Conservation (phyloP, 2,329 filamentous ascomycete genomes). For the Scedosporium apiospermum region DNA sequence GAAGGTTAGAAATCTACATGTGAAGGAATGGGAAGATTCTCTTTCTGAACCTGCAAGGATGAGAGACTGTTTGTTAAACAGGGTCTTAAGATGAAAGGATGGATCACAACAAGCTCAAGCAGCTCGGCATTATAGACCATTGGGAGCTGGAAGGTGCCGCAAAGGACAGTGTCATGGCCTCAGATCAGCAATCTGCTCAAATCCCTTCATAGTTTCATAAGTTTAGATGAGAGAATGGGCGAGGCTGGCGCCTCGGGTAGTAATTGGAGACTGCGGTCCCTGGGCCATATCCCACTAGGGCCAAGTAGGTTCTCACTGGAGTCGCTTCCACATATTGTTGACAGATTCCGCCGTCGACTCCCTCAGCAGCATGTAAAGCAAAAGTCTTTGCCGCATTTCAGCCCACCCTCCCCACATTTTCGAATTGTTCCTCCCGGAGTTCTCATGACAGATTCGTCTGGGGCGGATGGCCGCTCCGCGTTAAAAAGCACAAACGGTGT, state of each 20-base stretch:
- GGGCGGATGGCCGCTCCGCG: background rate
- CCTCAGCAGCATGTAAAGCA: slow-evolving; percentile 33
- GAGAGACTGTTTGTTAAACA: slow-evolving; percentile 59
- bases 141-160: too few species aligned
- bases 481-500: background rate
- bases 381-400: slow-evolving; percentile 46
- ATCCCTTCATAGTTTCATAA: too few species aligned
- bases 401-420: slow-evolving; percentile 46
- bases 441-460: slow-evolving; percentile 17
- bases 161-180: too few species aligned
- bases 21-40: slow-evolving; percentile 68
- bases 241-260: too few species aligned
- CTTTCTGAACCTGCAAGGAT: slow-evolving; percentile 68
- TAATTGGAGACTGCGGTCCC: too few species aligned
- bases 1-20: slow-evolving; percentile 64
- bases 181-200: too few species aligned
- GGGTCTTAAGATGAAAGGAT: slow-evolving; percentile 23
- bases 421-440: slow-evolving; percentile 41
- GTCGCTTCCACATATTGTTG: too few species aligned
- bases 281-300: too few species aligned
- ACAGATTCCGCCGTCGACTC: background rate
- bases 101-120: too few species aligned
- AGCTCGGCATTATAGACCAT: too few species aligned
- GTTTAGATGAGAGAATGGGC: too few species aligned
- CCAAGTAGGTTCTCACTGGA: too few species aligned